phyloP scores from a whole-genome alignment of 2,329 filamentous ascomycete species.

The Paraconiothyrium sp. region DNA sequence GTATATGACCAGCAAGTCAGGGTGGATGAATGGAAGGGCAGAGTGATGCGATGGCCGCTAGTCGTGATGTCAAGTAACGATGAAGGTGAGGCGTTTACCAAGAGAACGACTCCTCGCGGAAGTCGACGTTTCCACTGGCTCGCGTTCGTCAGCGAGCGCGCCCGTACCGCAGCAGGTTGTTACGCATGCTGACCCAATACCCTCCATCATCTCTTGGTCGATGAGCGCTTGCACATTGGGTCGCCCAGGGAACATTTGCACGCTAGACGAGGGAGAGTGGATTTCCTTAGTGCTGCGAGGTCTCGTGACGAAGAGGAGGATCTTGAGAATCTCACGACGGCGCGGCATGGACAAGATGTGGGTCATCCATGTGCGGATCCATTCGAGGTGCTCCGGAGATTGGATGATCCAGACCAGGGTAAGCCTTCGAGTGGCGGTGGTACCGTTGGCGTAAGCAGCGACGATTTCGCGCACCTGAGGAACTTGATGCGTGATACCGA shows the following conservation, averaged over 20 bases:
- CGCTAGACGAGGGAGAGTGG: constrained; percentile 76
- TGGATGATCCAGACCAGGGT: constrained; percentile 94
- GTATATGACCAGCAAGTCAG: constrained; percentile 6
- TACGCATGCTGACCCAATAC: constrained; percentile 88
- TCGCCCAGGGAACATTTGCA: constrained; percentile 91
- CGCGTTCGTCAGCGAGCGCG: constrained; percentile 76
- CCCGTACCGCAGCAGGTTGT: constrained; percentile 82
- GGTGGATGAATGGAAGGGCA: background rate
- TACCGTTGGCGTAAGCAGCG: constrained; percentile 68
- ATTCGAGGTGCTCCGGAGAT: constrained; percentile 87
- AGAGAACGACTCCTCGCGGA: constrained; percentile 81
- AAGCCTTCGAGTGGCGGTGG: constrained; percentile 80
- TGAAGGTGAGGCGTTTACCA: constrained; percentile 55
- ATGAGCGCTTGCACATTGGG: constrained; percentile 85
- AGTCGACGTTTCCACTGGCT: constrained; percentile 76
- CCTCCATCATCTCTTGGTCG: constrained; percentile 80
- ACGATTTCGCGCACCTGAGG: constrained; percentile 80
- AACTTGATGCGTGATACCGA: constrained; percentile 94
- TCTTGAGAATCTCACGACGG: constrained; percentile 82
- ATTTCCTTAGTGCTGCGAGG: constrained; percentile 87
- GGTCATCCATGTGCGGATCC: constrained; percentile 93
- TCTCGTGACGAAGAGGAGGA: constrained; percentile 90
- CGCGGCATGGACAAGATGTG: constrained; percentile 82
- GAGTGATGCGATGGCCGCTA: constrained; percentile 3
- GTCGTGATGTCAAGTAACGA: constrained; percentile 9